Evolutionary conservation across 2,329 filamentous ascomycete genomes (phyloP).

Genomic region (Saccharata proteae): DNA sequence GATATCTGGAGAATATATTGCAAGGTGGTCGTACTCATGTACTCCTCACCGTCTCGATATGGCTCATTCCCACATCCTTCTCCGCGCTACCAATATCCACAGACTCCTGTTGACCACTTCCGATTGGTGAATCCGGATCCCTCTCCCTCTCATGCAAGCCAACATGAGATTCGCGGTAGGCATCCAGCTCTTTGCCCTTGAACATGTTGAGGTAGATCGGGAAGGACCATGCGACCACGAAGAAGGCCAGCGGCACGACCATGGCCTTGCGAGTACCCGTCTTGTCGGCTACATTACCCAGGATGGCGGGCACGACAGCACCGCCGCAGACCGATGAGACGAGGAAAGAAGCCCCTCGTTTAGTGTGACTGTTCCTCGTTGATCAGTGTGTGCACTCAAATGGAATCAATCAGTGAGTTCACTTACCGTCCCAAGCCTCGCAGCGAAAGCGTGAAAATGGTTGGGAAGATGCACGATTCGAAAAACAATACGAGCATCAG

Average conservation of each 20-base stretch:
- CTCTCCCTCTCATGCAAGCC: conserved; percentile 13
- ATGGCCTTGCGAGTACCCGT: conserved; percentile 22
- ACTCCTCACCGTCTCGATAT: too few relatives aligned
- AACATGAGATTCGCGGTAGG: conserved; percentile 21
- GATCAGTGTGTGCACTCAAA: neutral
- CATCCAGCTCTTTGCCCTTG: conserved; percentile 24
- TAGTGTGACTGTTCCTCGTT: conserved; percentile 20
- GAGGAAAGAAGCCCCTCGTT: conserved; percentile 26
- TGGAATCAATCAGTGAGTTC: neutral
- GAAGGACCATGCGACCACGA: conserved; percentile 22
- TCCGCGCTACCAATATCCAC: too few relatives aligned
- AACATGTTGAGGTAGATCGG: conserved; percentile 24
- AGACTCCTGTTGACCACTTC: too few relatives aligned
- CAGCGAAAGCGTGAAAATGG: conserved; percentile 25
- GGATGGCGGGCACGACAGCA: conserved; percentile 23
- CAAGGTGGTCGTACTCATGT: too few relatives aligned
- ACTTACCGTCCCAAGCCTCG: conserved; percentile 21
- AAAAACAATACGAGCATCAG: conserved; percentile 27
- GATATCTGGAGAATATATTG: too few relatives aligned
- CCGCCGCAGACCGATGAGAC: conserved; percentile 25
- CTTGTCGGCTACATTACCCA: conserved; percentile 23
- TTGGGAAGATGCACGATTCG: conserved; percentile 27
- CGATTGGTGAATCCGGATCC: conserved; percentile 8
- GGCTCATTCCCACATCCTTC: too few relatives aligned
- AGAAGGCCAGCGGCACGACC: conserved; percentile 24